These are phyloP conservation scores for Pyricularia sp. DNA, from an alignment of 2,329 filamentous ascomycete genomes.

Conservation along the genomic window DNA sequence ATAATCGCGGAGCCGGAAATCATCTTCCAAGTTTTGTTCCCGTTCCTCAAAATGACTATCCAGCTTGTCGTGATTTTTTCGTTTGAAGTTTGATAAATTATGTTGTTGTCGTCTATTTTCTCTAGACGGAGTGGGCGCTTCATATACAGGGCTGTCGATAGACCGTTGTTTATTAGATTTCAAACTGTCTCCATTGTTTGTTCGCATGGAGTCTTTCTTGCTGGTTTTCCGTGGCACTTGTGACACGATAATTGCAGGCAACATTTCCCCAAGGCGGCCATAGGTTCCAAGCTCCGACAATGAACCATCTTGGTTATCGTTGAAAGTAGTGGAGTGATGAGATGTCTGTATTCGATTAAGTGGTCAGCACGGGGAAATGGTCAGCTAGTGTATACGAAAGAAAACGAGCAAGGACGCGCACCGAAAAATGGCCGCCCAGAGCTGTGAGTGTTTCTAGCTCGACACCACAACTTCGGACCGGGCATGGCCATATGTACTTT, in stretches of 20 bases:
- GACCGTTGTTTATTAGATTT: background rate
- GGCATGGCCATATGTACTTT: background rate
- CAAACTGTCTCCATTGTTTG: background rate
- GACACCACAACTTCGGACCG: background rate
- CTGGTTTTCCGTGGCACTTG: background rate
- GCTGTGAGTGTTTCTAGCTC: background rate
- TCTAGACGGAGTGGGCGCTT: background rate
- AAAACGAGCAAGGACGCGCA: background rate
- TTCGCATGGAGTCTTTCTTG: background rate
- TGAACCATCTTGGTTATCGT: background rate
- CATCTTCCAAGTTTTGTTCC: background rate
- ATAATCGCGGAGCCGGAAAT: background rate
- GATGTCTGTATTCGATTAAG: background rate
- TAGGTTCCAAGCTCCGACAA: background rate
- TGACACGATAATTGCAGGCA: background rate
- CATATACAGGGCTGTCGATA: background rate
- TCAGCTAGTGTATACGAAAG: background rate
- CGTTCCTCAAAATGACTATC: background rate
- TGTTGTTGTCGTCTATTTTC: background rate
- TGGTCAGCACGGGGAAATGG: background rate
- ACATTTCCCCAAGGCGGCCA: background rate
- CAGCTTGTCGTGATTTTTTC: background rate
- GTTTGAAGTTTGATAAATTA: background rate
- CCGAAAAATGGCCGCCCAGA: background rate
- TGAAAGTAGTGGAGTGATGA: background rate